These are phyloP conservation scores for Aureobasidium subglaciale DNA, from an alignment of 2,329 filamentous ascomycete species.

Conservation along the genomic window DNA sequence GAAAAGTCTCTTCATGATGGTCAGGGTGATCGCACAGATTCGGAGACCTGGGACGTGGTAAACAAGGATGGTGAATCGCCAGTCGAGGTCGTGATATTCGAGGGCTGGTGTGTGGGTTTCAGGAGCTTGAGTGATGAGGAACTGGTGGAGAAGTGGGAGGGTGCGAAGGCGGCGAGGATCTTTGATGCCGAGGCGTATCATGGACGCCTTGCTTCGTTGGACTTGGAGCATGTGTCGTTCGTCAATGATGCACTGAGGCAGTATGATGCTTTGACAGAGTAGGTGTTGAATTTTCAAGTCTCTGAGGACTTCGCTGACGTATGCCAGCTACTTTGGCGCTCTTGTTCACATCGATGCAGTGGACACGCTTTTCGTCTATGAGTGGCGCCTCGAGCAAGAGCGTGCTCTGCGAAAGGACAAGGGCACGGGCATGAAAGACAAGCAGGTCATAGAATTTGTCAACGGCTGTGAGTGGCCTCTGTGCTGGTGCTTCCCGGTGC, in stretches of 20 bases:
- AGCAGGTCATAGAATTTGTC: conserved; percentile 70
- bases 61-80: conserved; percentile 40
- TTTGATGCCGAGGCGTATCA: conserved; percentile 40
- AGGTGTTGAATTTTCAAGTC: conserved; percentile 18
- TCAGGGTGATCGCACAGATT: conserved; percentile 65
- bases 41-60: conserved; percentile 54
- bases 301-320: conserved; percentile 2
- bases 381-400: conserved; percentile 79
- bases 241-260: conserved; percentile 52
- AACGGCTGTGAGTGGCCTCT: conserved; percentile 48
- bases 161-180: conserved; percentile 42
- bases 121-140: conserved; percentile 52
- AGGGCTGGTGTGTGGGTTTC: conserved; percentile 90
- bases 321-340: conserved; percentile 48
- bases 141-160: conserved; percentile 47
- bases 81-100: conserved; percentile 66
- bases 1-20: conserved; percentile 75
- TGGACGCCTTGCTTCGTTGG: conserved; percentile 47
- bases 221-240: conserved; percentile 49
- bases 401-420: conserved; percentile 56
- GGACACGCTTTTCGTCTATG: conserved; percentile 68
- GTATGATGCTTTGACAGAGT: conserved; percentile 55
- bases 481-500: neutral
- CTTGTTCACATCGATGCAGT: conserved; percentile 67
- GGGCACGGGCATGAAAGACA: conserved; percentile 74